A percentile compares a stretch with the other conserved stretches of the same genome.
These are phyloP conservation scores for Tarenaya hassleriana DNA, from an alignment of 345 rosid genomes.

Conservation along the genomic window DNA sequence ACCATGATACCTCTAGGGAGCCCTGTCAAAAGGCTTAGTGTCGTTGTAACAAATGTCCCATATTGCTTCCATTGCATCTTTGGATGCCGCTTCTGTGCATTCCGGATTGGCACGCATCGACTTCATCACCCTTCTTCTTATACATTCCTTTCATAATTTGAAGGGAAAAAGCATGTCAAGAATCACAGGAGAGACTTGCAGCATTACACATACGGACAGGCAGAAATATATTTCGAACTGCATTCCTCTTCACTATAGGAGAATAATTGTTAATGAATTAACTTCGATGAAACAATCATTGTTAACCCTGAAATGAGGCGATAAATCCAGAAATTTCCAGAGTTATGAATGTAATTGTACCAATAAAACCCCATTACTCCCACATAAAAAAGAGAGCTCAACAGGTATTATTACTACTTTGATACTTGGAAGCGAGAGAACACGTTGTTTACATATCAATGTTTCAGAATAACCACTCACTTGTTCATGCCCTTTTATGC, in stretches of 20 bases:
- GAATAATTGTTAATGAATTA: too few relatives aligned
- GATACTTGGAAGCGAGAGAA: too few relatives aligned
- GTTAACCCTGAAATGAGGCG: background rate
- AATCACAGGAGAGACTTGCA: too few relatives aligned
- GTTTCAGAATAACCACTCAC: constrained; percentile 33
- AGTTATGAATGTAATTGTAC: background rate
- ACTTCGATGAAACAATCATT: too few relatives aligned
- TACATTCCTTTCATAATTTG: constrained; percentile 50
- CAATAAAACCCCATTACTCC: too few relatives aligned
- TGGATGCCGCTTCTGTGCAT: constrained; percentile 76
- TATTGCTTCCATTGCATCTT: constrained; percentile 83
- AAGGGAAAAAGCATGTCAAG: too few relatives aligned
- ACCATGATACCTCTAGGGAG: constrained; percentile 56
- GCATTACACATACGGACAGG: too few relatives aligned
- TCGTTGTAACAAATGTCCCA: constrained; percentile 98
- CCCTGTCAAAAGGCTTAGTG: constrained; percentile 89
- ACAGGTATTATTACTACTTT: too few relatives aligned
- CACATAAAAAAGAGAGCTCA: too few relatives aligned
- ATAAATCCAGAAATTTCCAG: constrained; percentile 1
- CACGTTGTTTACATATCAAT: too few relatives aligned
- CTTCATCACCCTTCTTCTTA: constrained; percentile 79
- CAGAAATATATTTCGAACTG: too few relatives aligned
- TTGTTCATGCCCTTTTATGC: constrained; percentile 83
- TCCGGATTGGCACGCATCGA: constrained; percentile 60
- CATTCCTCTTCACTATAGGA: too few relatives aligned